Evolutionary conservation across 257 asterid genomes (phyloP).

Genomic region (Plantago ovata): DNA sequence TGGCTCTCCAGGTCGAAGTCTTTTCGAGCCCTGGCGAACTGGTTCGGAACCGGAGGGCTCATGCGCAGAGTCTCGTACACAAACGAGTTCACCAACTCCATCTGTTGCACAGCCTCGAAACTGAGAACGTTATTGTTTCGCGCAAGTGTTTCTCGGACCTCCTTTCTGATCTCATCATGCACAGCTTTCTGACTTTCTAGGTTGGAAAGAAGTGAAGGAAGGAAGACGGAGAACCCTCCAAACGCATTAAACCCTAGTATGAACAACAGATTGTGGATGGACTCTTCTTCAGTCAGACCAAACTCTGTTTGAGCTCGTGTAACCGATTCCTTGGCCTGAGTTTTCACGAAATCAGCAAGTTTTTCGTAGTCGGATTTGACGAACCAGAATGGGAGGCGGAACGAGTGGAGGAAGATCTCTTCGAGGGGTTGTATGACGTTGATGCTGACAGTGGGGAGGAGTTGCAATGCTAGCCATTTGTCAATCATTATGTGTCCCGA

Average conservation of each 20-base stretch:
- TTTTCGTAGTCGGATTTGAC: slow-evolving; percentile 59
- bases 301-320: slow-evolving; percentile 50
- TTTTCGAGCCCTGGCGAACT: slow-evolving; percentile 74
- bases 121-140: slow-evolving; percentile 30
- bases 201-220: slow-evolving; percentile 30
- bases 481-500: slow-evolving; percentile 53
- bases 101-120: slow-evolving; percentile 39
- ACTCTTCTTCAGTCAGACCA: slow-evolving; percentile 57
- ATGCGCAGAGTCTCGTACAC: slow-evolving; percentile 73
- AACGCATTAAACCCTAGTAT: slow-evolving; percentile 81
- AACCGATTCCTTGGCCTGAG: slow-evolving; percentile 43
- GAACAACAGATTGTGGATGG: slow-evolving; percentile 69
- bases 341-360: slow-evolving; percentile 41
- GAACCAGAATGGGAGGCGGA: slow-evolving; percentile 65
- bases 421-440: slow-evolving; percentile 54
- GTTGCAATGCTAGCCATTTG: slow-evolving; percentile 71
- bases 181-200: slow-evolving; percentile 40
- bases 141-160: slow-evolving; percentile 48
- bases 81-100: slow-evolving; percentile 71
- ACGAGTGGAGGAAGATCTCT: slow-evolving; percentile 83
- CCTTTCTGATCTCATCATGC: slow-evolving; percentile 48
- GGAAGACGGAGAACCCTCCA: slow-evolving; percentile 65
- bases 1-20: slow-evolving; percentile 61
- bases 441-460: slow-evolving; percentile 56
- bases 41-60: slow-evolving; percentile 77